phyloP scores from a whole-genome alignment of 176 grass and related monocot genomes.

The Raddia guianensis region DNA sequence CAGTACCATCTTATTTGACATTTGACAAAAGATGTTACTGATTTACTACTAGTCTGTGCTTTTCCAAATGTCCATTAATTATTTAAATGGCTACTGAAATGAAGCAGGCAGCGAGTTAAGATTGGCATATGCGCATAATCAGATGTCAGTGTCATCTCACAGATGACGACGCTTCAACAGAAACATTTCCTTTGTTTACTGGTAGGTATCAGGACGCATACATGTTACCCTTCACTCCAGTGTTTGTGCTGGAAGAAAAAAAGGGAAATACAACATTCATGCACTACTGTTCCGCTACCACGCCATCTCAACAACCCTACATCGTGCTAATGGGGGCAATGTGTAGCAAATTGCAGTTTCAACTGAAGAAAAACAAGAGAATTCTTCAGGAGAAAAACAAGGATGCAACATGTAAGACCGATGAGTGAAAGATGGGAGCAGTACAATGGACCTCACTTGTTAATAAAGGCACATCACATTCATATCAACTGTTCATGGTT shows the following conservation, averaged over 20 bases:
- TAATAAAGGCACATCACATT: slow-evolving; percentile 37
- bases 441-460: slow-evolving; percentile 29
- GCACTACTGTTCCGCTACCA: slow-evolving; percentile 10
- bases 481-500: slow-evolving; percentile 20
- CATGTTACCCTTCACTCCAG: slow-evolving; percentile 21
- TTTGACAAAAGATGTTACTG: slow-evolving; percentile 3
- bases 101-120: slow-evolving; percentile 23
- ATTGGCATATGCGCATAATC: not conserved
- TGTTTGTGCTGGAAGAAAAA: not conserved
- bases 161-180: slow-evolving; percentile 29
- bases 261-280: not conserved
- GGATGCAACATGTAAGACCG: slow-evolving; percentile 7
- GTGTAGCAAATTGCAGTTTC: slow-evolving; percentile 1
- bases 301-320: slow-evolving; percentile 18
- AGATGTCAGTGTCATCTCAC: slow-evolving; percentile 16
- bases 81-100: slow-evolving; percentile 32
- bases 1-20: slow-evolving; percentile 15
- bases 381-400: slow-evolving; percentile 21
- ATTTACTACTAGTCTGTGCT: not conserved
- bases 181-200: slow-evolving; percentile 30
- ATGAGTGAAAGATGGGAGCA: slow-evolving; percentile 21
- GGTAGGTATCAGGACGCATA: slow-evolving; percentile 43
- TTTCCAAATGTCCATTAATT: slow-evolving; percentile 31
- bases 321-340: not conserved
- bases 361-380: not conserved